Evolutionary conservation across 169 alveolate species (phyloP).

Genomic region (Cryptosporidium meleagridis): DNA sequence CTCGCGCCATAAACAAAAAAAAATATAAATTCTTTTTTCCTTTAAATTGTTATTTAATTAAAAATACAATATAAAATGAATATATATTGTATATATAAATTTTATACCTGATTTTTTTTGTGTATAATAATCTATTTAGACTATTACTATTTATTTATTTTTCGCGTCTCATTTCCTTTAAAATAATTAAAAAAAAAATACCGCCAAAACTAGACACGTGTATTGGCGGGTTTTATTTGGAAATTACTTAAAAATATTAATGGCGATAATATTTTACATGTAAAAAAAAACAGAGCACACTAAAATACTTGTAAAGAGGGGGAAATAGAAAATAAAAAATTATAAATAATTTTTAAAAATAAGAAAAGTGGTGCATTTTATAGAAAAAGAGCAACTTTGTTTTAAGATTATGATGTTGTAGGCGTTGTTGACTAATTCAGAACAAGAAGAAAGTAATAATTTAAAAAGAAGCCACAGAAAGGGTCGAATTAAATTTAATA

Average conservation of each 20-base stretch:
- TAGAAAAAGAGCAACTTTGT: neutral
- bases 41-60: too few relatives aligned
- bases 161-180: conserved; percentile 18
- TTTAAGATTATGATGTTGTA: neutral
- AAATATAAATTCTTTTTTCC: too few relatives aligned
- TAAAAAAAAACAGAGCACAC: conserved; percentile 9
- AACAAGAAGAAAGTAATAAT: neutral
- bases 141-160: neutral
- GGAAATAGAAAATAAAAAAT: neutral
- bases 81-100: neutral
- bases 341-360: neutral
- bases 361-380: neutral
- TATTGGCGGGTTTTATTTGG: conserved; percentile 67
- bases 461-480: neutral
- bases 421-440: neutral
- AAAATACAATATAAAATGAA: too few relatives aligned
- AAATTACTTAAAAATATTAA: conserved; percentile 10
- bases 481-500: neutral
- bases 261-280: conserved; percentile 48
- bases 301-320: neutral
- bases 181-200: neutral
- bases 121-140: neutral
- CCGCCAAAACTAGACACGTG: conserved; percentile 54
- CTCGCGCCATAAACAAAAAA: conserved; percentile 7
- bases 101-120: neutral